These are phyloP conservation scores for Dactylellina cionopaga DNA, from an alignment of 2,329 filamentous ascomycete species.

Conservation along the genomic window DNA sequence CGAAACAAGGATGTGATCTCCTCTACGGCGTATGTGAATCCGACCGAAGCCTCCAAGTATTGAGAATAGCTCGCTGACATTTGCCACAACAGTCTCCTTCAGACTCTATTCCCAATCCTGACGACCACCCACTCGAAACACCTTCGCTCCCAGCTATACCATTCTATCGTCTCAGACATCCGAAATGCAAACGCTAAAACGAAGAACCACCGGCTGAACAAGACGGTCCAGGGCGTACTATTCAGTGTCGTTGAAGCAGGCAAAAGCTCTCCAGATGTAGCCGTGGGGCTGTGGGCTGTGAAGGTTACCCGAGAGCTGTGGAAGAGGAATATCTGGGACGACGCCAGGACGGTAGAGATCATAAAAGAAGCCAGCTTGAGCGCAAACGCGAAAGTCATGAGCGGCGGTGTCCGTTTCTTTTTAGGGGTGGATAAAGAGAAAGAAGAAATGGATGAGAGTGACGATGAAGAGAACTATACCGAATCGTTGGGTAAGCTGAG, in stretches of 20 bases:
- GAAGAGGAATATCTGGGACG: slow-evolving; percentile 96
- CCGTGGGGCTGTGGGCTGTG: slow-evolving; percentile 92
- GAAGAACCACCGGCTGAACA: slow-evolving; percentile 91
- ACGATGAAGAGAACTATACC: slow-evolving; percentile 75
- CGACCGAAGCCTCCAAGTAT: slow-evolving; percentile 35
- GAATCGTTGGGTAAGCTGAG: slow-evolving; percentile 69
- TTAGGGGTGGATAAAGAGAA: slow-evolving; percentile 94
- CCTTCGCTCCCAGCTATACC: slow-evolving; percentile 81
- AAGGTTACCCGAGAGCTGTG: slow-evolving; percentile 95
- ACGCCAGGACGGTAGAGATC: slow-evolving; percentile 92
- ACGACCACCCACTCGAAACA: slow-evolving; percentile 92
- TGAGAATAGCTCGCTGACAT: slow-evolving; percentile 20
- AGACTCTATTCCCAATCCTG: slow-evolving; percentile 92
- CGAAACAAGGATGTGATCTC: slow-evolving; percentile 92
- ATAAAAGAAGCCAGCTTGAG: slow-evolving; percentile 94
- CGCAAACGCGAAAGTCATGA: slow-evolving; percentile 90
- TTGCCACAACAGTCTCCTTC: slow-evolving; percentile 68
- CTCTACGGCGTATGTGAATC: slow-evolving; percentile 70
- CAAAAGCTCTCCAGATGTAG: slow-evolving; percentile 68
- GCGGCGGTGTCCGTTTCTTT: slow-evolving; percentile 91
- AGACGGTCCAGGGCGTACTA: slow-evolving; percentile 89
- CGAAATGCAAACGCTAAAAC: slow-evolving; percentile 85
- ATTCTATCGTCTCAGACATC: slow-evolving; percentile 91
- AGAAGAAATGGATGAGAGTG: slow-evolving; percentile 89
- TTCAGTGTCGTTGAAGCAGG: slow-evolving; percentile 85